Evolutionary conservation across 2,329 filamentous ascomycete genomes (phyloP).

Genomic region (Cladophialophora yegresii): DNA sequence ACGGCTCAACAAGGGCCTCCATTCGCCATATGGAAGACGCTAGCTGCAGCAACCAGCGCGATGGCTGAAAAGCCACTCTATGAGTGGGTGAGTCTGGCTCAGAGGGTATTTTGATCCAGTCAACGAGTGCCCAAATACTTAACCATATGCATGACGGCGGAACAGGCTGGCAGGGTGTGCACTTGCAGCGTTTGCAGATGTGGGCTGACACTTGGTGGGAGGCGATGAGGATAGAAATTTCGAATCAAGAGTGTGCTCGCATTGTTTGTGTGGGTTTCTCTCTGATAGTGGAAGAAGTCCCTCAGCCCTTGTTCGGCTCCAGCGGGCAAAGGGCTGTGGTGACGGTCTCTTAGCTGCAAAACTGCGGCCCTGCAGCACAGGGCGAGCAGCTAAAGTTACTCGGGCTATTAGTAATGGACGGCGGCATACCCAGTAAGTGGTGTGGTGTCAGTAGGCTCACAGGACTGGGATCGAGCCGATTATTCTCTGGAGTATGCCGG

Average conservation of each 20-base stretch:
- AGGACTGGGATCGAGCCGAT: neutral
- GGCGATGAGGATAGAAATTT: neutral
- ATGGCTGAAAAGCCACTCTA: conserved; percentile 4
- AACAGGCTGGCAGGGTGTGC: conserved; percentile 1
- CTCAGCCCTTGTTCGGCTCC: neutral
- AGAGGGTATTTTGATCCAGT: conserved; percentile 20
- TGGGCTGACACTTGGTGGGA: neutral
- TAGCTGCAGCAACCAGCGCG: neutral
- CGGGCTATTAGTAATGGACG: conserved; percentile 12
- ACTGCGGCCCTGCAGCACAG: neutral
- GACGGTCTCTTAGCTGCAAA: neutral
- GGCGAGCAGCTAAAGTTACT: neutral
- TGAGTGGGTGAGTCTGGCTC: neutral
- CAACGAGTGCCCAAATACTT: conserved; percentile 2
- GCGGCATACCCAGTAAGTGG: neutral
- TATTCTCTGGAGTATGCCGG: neutral
- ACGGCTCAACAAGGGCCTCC: neutral
- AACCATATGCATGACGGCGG: neutral
- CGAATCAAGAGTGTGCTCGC: neutral
- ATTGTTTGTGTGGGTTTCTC: neutral
- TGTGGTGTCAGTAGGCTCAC: neutral
- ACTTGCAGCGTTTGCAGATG: neutral
- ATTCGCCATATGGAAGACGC: neutral
- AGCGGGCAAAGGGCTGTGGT: neutral
- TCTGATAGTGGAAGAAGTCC: neutral